phyloP scores from a whole-genome alignment of 768 basidiomycete genomes.

The Trametes punicea region DNA sequence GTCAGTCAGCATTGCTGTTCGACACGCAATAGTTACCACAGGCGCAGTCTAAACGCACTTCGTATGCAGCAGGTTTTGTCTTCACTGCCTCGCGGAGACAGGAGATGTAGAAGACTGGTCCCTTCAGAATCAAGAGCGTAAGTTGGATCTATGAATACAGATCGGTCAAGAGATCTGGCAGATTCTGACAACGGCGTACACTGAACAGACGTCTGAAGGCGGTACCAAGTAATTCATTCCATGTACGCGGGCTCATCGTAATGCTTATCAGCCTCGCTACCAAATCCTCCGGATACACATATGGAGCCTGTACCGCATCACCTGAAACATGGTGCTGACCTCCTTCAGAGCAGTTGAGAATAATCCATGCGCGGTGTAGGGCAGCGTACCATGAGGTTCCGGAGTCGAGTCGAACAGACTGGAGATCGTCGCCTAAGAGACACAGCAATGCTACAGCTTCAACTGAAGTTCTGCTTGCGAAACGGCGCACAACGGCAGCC shows the following conservation, averaged over 20 bases:
- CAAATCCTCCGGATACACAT: background rate
- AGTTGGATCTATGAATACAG: slow-evolving; percentile 10
- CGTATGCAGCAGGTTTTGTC: background rate
- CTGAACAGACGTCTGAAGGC: background rate
- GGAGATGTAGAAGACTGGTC: background rate
- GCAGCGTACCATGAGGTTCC: background rate
- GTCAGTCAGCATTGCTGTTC: too few species aligned
- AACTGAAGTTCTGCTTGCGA: background rate
- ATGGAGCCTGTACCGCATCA: background rate
- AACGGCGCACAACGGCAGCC: slow-evolving; percentile 2
- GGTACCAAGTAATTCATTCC: background rate
- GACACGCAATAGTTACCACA: too few species aligned
- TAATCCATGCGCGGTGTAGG: background rate
- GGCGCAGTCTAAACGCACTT: background rate
- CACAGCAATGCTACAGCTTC: slow-evolving; percentile 18
- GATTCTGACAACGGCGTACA: slow-evolving; percentile 7
- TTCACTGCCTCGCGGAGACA: slow-evolving; percentile 2
- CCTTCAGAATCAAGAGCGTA: background rate
- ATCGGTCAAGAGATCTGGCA: slow-evolving; percentile 9
- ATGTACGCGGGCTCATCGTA: background rate
- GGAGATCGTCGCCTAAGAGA: background rate
- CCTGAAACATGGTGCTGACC: background rate
- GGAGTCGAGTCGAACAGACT: background rate
- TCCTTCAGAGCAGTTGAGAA: background rate
- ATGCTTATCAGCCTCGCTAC: background rate